A percentile compares a stretch with the other conserved stretches of the same genome.
These are phyloP conservation scores for Globisporangium solare DNA, from an alignment of 352 stramenopile species.

Conservation along the genomic window DNA sequence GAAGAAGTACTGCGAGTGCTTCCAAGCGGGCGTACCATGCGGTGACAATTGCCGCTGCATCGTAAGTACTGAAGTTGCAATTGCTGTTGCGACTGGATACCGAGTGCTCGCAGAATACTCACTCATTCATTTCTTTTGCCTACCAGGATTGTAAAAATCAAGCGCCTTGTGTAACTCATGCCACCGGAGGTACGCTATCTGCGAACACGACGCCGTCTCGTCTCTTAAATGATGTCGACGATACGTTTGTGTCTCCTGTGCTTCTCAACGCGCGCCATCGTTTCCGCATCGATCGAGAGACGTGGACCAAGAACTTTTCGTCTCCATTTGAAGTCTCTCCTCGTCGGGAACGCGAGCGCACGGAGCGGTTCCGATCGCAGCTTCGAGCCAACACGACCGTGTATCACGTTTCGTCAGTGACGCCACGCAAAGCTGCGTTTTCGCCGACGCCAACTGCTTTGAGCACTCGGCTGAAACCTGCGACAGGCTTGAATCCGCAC, in stretches of 20 bases:
- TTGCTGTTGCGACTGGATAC: background rate
- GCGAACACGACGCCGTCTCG: conserved; percentile 20
- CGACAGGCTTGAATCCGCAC: background rate
- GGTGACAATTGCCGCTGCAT: conserved; percentile 89
- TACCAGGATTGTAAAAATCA: conserved; percentile 80
- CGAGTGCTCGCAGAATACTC: too few relatives aligned
- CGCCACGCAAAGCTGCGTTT: background rate
- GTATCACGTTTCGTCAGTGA: conserved; percentile 2
- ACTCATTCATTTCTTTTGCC: background rate
- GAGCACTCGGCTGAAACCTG: conserved; percentile 17
- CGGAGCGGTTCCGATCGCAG: conserved; percentile 44
- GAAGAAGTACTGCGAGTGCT: conserved; percentile 99
- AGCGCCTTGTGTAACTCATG: conserved; percentile 34
- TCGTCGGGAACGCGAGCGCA: conserved; percentile 40
- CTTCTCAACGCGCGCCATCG: conserved; percentile 50
- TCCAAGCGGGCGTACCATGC: conserved; percentile 85
- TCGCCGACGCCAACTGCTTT: conserved; percentile 2
- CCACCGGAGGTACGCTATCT: conserved; percentile 20
- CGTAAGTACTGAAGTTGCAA: conserved; percentile 28
- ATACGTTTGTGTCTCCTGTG: conserved; percentile 59
- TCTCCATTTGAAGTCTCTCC: conserved; percentile 60
- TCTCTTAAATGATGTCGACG: conserved; percentile 29
- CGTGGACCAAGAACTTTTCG: conserved; percentile 64
- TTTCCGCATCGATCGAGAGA: conserved; percentile 61
- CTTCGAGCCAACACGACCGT: conserved; percentile 24